Evolutionary conservation across 2,329 filamentous ascomycete genomes (phyloP).

Genomic region (Calonectria henricotiae): DNA sequence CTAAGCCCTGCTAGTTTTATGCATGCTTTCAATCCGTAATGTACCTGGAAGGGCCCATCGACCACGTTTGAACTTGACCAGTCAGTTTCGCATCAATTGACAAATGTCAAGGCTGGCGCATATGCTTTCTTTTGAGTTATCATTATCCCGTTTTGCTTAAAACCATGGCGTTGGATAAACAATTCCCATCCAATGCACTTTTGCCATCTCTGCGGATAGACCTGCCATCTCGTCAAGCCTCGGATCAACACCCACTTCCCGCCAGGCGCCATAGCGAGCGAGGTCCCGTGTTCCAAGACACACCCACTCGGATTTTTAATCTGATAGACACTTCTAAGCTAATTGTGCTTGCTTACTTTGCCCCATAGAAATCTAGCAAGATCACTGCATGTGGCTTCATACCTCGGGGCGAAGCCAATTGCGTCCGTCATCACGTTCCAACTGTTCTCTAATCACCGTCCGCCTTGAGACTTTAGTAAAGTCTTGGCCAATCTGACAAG

Average conservation of each 20-base stretch:
- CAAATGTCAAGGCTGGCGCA: background rate
- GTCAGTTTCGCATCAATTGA: slow-evolving; percentile 4
- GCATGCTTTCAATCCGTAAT: slow-evolving; percentile 3
- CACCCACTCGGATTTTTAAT: background rate
- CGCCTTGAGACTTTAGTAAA: background rate
- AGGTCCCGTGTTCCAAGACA: slow-evolving; percentile 4
- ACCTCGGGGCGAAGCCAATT: background rate
- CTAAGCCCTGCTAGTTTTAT: slow-evolving; percentile 21
- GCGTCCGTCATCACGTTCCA: background rate
- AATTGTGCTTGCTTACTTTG: slow-evolving; percentile 7
- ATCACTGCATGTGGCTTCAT: slow-evolving; percentile 1
- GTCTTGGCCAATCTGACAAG: slow-evolving; percentile 13
- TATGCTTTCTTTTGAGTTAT: slow-evolving; percentile 3
- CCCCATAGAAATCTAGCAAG: background rate
- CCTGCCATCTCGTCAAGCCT: background rate
- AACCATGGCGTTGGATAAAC: background rate
- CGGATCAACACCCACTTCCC: background rate
- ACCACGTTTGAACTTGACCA: slow-evolving; percentile 18
- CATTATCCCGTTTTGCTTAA: background rate
- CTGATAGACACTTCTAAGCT: background rate
- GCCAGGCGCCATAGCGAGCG: background rate
- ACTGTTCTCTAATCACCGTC: background rate
- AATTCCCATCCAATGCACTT: background rate
- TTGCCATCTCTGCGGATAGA: background rate
- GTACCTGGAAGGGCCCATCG: slow-evolving; percentile 17